Conservation (phyloP, 352 stramenopile genomes). For the Phytophthora tentaculata region DNA sequence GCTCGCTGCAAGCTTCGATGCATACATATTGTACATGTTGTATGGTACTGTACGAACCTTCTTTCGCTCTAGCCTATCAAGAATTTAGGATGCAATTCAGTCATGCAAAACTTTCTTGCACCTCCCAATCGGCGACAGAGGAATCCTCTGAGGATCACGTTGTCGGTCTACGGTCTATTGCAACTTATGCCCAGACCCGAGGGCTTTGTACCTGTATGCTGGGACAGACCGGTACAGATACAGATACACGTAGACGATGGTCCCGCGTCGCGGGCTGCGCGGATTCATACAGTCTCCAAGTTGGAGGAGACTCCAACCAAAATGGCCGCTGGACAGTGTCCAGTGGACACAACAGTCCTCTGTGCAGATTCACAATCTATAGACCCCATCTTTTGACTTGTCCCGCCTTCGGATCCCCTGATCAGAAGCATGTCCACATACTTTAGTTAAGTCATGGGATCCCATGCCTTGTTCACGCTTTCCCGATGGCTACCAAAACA, state of each 20-base stretch:
- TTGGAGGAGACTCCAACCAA: no score
- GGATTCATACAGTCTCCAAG: no score
- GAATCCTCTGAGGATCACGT: slow-evolving; percentile 22
- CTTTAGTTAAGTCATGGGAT: not conserved
- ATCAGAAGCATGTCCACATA: slow-evolving; percentile 5
- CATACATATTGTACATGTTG: no score
- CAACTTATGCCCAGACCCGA: slow-evolving; percentile 27
- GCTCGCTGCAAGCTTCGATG: no score
- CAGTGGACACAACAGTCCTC: not conserved
- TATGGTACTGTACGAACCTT: no score
- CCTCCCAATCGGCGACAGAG: no score
- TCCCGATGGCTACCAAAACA: slow-evolving; percentile 12
- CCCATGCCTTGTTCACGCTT: slow-evolving; percentile 2
- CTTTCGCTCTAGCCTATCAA: no score
- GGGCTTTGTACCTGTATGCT: slow-evolving; percentile 17
- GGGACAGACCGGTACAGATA: slow-evolving; percentile 24
- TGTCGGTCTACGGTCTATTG: slow-evolving; percentile 12
- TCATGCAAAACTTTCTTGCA: no score
- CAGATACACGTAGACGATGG: slow-evolving; percentile 3
- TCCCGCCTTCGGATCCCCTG: slow-evolving; percentile 32
- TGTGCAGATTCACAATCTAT: slow-evolving; percentile 24
- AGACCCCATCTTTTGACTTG: slow-evolving; percentile 11
- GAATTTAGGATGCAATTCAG: not conserved
- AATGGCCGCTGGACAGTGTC: no score
- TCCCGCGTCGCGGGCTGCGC: slow-evolving; percentile 3